phyloP scores from a whole-genome alignment of 1,284 basidiomycete species.

The Irpex rosettiformis region DNA sequence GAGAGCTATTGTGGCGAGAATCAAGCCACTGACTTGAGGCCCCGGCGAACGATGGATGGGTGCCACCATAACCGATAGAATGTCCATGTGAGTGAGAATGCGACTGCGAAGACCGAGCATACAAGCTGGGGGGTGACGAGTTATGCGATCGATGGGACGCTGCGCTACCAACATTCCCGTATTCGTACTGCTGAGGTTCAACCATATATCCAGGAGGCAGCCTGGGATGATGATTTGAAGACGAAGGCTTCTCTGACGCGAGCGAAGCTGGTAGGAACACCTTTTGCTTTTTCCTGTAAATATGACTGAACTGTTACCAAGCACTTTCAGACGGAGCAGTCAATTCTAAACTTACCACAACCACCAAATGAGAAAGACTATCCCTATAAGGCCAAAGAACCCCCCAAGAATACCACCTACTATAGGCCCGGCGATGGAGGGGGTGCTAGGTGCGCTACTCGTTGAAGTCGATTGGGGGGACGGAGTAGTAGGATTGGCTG shows the following conservation, averaged over 20 bases:
- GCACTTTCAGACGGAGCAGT: background rate
- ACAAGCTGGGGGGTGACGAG: background rate
- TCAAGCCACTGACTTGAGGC: conserved; percentile 14
- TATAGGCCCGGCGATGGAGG: conserved; percentile 19
- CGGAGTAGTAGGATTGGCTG: conserved; percentile 2
- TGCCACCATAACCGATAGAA: background rate
- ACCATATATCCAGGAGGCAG: background rate
- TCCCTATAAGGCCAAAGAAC: conserved; percentile 25
- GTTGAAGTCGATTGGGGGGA: background rate
- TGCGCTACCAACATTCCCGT: conserved; percentile 25
- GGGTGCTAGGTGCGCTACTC: background rate
- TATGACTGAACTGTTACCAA: background rate
- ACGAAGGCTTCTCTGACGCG: background rate
- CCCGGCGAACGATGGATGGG: background rate
- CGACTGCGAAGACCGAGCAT: conserved; percentile 2
- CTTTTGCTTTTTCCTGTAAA: background rate
- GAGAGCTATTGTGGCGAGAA: conserved; percentile 9
- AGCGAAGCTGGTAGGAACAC: conserved; percentile 1
- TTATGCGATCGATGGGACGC: conserved; percentile 9
- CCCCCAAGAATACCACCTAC: conserved; percentile 28
- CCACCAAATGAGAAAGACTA: conserved; percentile 22
- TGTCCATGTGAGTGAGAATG: background rate
- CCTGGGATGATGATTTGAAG: background rate
- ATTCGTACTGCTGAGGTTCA: conserved; percentile 27
- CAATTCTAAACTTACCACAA: conserved; percentile 22